These are phyloP conservation scores for Pseudonitzschia multiseries DNA, from an alignment of 108 stramenopile genomes.

Conservation along the genomic window DNA sequence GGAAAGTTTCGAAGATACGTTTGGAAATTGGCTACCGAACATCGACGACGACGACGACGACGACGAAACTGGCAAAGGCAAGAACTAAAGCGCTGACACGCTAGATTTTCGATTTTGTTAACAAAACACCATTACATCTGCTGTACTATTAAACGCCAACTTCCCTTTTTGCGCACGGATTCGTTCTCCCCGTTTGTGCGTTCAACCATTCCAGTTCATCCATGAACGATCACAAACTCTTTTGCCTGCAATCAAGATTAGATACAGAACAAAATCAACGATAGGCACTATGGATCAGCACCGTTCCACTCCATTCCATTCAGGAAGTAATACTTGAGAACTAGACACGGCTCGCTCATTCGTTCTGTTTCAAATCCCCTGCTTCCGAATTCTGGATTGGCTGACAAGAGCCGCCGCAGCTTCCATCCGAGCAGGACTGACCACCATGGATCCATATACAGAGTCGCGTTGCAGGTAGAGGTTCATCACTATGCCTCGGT, in stretches of 20 bases:
- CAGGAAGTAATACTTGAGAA: not conserved
- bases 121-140: not conserved
- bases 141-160: not conserved
- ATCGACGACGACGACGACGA: constrained; percentile 49
- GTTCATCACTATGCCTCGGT: not conserved
- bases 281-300: no score
- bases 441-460: not conserved
- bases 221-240: no score
- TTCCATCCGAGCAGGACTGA: constrained; percentile 32
- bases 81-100: not conserved
- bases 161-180: not conserved
- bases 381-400: constrained; percentile 17
- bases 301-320: no score
- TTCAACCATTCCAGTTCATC: not conserved
- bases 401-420: constrained; percentile 29
- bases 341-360: not conserved
- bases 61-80: not conserved
- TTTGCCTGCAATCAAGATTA: no score
- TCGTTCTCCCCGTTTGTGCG: no score
- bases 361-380: not conserved
- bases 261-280: no score
- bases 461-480: not conserved
- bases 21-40: constrained; percentile 68
- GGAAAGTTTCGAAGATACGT: constrained; percentile 56
- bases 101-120: not conserved